Conservation (phyloP, 164 flowering plant species). For the Platanus orientalis region DNA sequence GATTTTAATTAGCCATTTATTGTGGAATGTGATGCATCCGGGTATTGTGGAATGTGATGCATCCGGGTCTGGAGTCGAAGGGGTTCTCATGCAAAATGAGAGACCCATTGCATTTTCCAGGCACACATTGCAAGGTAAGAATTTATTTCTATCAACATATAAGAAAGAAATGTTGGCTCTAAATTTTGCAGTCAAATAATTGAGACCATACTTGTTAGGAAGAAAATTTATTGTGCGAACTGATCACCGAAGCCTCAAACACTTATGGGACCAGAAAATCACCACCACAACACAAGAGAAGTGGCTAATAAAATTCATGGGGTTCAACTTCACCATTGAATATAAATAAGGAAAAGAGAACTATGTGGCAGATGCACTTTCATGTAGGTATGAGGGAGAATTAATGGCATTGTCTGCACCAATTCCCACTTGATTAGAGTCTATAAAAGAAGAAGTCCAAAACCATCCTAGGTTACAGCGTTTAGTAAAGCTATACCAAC, state of each 20-base stretch:
- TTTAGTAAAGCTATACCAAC: neutral
- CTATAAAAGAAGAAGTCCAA: too few species aligned
- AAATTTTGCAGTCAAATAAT: neutral
- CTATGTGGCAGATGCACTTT: conserved; percentile 7
- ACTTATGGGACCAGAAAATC: neutral
- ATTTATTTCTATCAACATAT: conserved; percentile 1
- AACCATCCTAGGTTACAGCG: neutral
- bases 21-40: too few species aligned
- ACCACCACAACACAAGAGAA: conserved; percentile 2
- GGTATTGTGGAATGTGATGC: neutral
- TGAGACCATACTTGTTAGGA: conserved; percentile 12
- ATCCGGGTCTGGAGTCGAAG: neutral
- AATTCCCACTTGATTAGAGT: neutral
- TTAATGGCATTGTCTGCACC: neutral
- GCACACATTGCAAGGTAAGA: too few species aligned
- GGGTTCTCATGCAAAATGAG: neutral
- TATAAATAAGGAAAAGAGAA: conserved; percentile 1
- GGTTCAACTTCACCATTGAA: conserved; percentile 1
- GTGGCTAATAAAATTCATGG: conserved; percentile 9
- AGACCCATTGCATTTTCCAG: neutral
- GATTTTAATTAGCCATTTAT: too few species aligned
- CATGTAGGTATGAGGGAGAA: neutral
- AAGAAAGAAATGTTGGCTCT: conserved; percentile 8
- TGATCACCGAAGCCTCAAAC: conserved; percentile 4
- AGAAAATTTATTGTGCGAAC: too few species aligned